A percentile compares a stretch with the other conserved stretches of the same genome.
phyloP scores from a whole-genome alignment of 768 basidiomycete genomes.

The Phlegmacium glaucopus region DNA sequence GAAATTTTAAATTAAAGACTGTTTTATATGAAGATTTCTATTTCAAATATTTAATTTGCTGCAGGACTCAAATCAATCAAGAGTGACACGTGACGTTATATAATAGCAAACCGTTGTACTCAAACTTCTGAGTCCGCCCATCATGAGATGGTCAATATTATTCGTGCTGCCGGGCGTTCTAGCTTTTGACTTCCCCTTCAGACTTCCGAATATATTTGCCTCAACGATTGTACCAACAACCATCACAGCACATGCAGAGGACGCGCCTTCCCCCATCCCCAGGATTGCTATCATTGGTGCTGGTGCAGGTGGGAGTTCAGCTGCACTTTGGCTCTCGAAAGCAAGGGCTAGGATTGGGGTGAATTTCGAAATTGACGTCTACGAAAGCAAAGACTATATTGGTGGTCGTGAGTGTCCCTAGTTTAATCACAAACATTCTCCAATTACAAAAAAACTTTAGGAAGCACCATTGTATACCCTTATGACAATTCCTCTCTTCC shows the following conservation, averaged over 20 bases:
- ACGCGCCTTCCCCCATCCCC: slow-evolving; percentile 29
- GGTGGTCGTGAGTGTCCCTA: slow-evolving; percentile 71
- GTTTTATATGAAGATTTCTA: too few relatives aligned
- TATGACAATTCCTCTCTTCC: slow-evolving; percentile 56
- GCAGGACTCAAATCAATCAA: too few relatives aligned
- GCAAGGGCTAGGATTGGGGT: slow-evolving; percentile 68
- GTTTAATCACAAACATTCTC: neutral
- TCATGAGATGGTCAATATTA: slow-evolving; percentile 8
- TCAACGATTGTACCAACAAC: slow-evolving; percentile 27
- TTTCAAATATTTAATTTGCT: too few relatives aligned
- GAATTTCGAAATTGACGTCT: slow-evolving; percentile 79
- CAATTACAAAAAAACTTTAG: slow-evolving; percentile 33
- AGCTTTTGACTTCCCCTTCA: slow-evolving; percentile 52
- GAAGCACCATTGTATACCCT: slow-evolving; percentile 76
- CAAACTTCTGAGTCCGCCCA: neutral
- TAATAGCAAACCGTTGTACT: too few relatives aligned
- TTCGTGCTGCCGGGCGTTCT: slow-evolving; percentile 29
- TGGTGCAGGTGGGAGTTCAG: slow-evolving; percentile 82
- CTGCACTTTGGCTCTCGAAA: slow-evolving; percentile 81
- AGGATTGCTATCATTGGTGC: slow-evolving; percentile 88
- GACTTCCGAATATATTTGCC: slow-evolving; percentile 47
- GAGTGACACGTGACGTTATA: slow-evolving; percentile 3
- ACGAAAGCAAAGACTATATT: slow-evolving; percentile 71
- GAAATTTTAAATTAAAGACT: too few relatives aligned
- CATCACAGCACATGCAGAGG: slow-evolving; percentile 10